Evolutionary conservation across 2,329 filamentous ascomycete species (phyloP).

Genomic region (Pseudogymnoascus sp.): DNA sequence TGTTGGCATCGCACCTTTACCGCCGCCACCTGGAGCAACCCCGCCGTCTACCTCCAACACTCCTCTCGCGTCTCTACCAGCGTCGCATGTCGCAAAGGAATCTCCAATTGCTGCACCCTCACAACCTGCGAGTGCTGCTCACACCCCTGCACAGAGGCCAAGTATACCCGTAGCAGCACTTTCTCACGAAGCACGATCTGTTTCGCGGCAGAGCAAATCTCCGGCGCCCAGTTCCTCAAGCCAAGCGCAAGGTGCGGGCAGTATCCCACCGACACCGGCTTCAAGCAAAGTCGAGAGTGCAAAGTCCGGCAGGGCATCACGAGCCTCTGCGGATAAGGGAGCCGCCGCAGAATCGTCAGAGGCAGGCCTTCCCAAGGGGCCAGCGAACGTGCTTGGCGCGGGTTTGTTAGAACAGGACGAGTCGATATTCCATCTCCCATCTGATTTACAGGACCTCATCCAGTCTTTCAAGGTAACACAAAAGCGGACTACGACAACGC

Average conservation of each 20-base stretch:
- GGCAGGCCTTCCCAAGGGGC: constrained; percentile 15
- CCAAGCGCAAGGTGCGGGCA: constrained; percentile 32
- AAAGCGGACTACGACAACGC: constrained; percentile 45
- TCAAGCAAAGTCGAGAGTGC: constrained; percentile 38
- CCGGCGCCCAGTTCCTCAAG: constrained; percentile 37
- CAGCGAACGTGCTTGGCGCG: neutral
- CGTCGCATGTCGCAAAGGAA: constrained; percentile 46
- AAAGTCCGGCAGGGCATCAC: constrained; percentile 20
- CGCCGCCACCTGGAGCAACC: constrained; percentile 70
- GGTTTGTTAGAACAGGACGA: constrained; percentile 50
- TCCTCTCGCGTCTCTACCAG: constrained; percentile 33
- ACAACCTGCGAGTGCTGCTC: constrained; percentile 35
- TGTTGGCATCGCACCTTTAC: constrained; percentile 87
- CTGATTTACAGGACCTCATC: constrained; percentile 80
- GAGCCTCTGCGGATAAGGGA: constrained; percentile 21
- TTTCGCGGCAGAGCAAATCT: constrained; percentile 41
- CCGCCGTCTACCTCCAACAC: constrained; percentile 41
- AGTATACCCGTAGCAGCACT: constrained; percentile 27
- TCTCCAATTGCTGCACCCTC: constrained; percentile 46
- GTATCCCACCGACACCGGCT: constrained; percentile 39
- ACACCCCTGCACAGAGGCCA: constrained; percentile 31
- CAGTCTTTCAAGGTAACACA: constrained; percentile 84
- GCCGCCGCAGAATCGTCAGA: constrained; percentile 34
- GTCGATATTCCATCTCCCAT: constrained; percentile 86
- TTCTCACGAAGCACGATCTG: constrained; percentile 34